Percentiles rank a stretch among this genome's conserved stretches.
These are phyloP conservation scores for Exophiala sp. DNA, from an alignment of 2,329 filamentous ascomycete genomes.

Conservation along the genomic window DNA sequence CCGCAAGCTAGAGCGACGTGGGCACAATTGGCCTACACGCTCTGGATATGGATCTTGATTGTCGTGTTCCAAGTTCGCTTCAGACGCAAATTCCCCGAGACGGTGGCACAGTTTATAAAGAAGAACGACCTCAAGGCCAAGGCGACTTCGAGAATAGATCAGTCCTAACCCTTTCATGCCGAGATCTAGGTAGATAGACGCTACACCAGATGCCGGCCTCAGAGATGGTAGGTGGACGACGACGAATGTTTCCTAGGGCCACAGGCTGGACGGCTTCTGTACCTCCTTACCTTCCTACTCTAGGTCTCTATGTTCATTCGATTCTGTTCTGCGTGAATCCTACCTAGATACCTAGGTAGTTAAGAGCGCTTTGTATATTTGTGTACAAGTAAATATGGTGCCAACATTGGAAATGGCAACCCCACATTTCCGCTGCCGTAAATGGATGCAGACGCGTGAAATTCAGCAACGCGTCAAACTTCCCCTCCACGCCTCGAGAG, in stretches of 20 bases:
- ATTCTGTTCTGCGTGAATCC: no score
- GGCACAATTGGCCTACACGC: conserved; percentile 22
- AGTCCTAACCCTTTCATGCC: neutral
- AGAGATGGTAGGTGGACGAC: neutral
- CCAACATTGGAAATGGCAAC: neutral
- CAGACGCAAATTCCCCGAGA: conserved; percentile 24
- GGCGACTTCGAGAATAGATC: conserved; percentile 1
- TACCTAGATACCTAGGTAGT: no score
- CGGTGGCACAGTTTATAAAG: conserved; percentile 18
- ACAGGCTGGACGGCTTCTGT: no score
- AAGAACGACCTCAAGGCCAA: conserved; percentile 12
- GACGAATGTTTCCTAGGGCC: no score
- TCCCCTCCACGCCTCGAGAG: neutral
- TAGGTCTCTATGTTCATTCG: no score
- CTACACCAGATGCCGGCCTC: neutral
- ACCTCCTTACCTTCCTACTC: no score
- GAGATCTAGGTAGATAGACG: neutral
- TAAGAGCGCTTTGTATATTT: no score
- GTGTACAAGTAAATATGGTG: no score
- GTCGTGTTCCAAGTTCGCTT: conserved; percentile 19
- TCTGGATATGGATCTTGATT: conserved; percentile 25
- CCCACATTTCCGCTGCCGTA: neutral
- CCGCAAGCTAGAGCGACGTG: conserved; percentile 16
- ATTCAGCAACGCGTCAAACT: conserved; percentile 7
- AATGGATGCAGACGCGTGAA: conserved; percentile 5